A percentile compares a stretch with the other conserved stretches of the same genome.
Conservation (phyloP, 176 grass and related monocot genomes). For the Ensete ventricosum region DNA sequence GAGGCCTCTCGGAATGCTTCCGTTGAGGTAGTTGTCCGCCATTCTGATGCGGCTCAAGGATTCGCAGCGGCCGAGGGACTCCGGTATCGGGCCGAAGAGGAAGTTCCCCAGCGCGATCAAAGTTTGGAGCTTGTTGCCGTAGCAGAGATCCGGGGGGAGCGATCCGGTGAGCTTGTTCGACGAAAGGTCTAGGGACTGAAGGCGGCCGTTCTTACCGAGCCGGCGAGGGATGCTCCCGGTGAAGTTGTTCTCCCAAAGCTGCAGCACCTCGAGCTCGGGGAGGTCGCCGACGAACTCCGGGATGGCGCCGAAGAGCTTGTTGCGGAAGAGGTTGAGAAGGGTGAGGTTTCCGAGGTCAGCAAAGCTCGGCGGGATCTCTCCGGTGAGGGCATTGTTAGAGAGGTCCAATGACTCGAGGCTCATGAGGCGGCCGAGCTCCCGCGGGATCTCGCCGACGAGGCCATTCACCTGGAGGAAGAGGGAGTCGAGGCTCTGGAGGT, state of each 20-base stretch:
- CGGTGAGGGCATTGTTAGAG: conserved; percentile 55
- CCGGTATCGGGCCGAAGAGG: conserved; percentile 15
- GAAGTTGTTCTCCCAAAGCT: conserved; percentile 23
- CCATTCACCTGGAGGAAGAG: conserved; percentile 65
- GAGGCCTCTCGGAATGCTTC: conserved; percentile 11
- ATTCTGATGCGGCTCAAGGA: conserved; percentile 19
- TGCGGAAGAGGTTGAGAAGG: conserved; percentile 28
- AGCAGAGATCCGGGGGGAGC: conserved; percentile 13
- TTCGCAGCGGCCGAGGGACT: conserved; percentile 13
- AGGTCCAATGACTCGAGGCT: conserved; percentile 54
- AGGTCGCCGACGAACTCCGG: conserved; percentile 27
- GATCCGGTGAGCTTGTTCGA: conserved; percentile 23
- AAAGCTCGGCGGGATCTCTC: conserved; percentile 77
- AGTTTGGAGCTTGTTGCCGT: conserved; percentile 14
- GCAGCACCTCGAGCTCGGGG: conserved; percentile 20
- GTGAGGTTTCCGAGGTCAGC: conserved; percentile 69
- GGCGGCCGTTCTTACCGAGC: conserved; percentile 8
- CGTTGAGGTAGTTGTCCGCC: conserved; percentile 15
- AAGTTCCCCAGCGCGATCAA: conserved; percentile 19
- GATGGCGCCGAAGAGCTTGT: conserved; percentile 26
- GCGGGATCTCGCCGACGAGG: conserved; percentile 43
- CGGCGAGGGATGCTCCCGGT: conserved; percentile 11
- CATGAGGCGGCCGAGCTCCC: conserved; percentile 35
- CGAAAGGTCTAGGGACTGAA: conserved; percentile 12
- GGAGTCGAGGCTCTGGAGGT: conserved; percentile 46